Conservation (phyloP, 768 basidiomycete genomes). For the Panellus pusillus region DNA sequence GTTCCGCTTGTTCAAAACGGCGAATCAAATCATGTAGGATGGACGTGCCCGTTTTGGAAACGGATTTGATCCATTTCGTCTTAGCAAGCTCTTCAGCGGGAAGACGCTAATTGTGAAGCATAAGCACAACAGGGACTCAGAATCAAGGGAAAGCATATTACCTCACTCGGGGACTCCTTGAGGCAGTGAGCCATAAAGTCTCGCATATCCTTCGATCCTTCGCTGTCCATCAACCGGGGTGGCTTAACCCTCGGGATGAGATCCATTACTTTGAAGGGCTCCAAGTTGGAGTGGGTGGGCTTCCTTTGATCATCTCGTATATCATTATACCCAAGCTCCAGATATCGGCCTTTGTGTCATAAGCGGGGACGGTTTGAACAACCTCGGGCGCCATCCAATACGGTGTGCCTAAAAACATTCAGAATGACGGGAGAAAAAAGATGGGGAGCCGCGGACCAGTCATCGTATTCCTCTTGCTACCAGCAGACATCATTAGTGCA, state of each 20-base stretch:
- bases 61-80: slow-evolving; percentile 86
- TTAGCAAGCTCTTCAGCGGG: slow-evolving; percentile 87
- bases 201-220: slow-evolving; percentile 81
- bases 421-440: background rate
- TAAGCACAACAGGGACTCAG: background rate
- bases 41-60: slow-evolving; percentile 64
- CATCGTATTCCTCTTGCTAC: slow-evolving; percentile 93
- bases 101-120: slow-evolving; percentile 56
- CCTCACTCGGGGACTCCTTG: slow-evolving; percentile 77
- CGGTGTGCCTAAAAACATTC: slow-evolving; percentile 68
- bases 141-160: slow-evolving; percentile 34
- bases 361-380: slow-evolving; percentile 82
- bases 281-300: slow-evolving; percentile 91
- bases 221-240: slow-evolving; percentile 72
- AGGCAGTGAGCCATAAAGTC: slow-evolving; percentile 87
- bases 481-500: slow-evolving; percentile 78
- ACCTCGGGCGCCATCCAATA: slow-evolving; percentile 99
- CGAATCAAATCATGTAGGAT: slow-evolving; percentile 78
- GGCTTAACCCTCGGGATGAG: slow-evolving; percentile 85
- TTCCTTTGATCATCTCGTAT: slow-evolving; percentile 96
- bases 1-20: slow-evolving; percentile 74
- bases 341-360: slow-evolving; percentile 97
- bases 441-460: slow-evolving; percentile 36
- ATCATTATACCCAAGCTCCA: slow-evolving; percentile 97
- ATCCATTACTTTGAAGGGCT: slow-evolving; percentile 83